Base-by-base conservation (phyloP, 371 early-diverging fungal genomes). In the Blastocladiella emersonii region DNA sequence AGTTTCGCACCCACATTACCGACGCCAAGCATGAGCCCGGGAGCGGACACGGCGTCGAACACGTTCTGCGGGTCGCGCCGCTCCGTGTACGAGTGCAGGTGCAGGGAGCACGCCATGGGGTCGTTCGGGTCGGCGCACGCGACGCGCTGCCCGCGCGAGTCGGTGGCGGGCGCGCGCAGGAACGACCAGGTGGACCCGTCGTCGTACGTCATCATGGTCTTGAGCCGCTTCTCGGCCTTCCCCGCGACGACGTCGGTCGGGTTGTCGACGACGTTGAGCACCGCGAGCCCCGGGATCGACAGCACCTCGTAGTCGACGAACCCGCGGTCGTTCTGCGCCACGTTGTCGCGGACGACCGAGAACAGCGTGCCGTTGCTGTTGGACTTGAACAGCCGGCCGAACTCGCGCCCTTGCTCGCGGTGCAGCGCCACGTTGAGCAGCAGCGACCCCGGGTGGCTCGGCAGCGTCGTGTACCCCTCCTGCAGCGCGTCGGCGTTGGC, bases 291-390 rank as follows among this genome's bases (percentile, higher is more conserved):
- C 68, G 87, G 85, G 34, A 98, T 81, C 17, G 91, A 95, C 81
- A 95, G 85, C 66, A 88, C 89, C 70, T 95, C 95, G 75, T 90
- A 92, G 67, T 98, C 98, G 7, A 95, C 95, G 63, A 87, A 79
- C 32, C 95, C 94, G 35, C 67, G 62, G 17, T 78, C 79, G 53
- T 90, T 86, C 43, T 74, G 61, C 66, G 78, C 76, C 3, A 75
- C 70, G 64, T 68, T 43, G 21, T 66, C 48, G 25, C 74, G 63
- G n/a, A 67, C 63, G 34, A 64, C 63, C 8, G 73, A 71, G 65
- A 67, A 79, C 62, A 63, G 73, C 0, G 67, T 67, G 17, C 78
- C 79, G 34, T 65, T 57, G 34, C 19, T 32, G 60, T 67, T 57
- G 32, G 45, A 44, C 32, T 39, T 48, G 32, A 61, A 67, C 23